Evolutionary conservation across 495 filamentous ascomycete genomes (phyloP), one percentile per base, ranked within the genome.

Genomic region (Coniosporium apollinis): DNA sequence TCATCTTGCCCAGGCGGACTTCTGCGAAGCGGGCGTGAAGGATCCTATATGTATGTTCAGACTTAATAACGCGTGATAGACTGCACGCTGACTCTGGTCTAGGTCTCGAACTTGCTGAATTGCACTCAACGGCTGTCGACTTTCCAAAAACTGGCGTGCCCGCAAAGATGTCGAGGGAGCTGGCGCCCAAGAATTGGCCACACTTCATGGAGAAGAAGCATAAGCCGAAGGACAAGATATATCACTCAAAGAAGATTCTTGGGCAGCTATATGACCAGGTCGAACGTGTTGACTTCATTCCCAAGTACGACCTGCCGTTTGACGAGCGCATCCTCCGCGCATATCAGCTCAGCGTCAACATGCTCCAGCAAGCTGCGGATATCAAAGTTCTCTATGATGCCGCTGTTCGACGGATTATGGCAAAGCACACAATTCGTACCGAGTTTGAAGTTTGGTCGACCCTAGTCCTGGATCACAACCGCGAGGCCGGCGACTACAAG

Each of bases 111-210:
- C 69, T 97, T 5, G 87, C 91, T 3, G 51, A 62, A 1, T 63
- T 94, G 1, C 91, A 97, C 52, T 96, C 89, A 0, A 70, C 72
- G 39, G 87, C 89, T 0, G 89, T 97, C 2, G 89, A 97, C 46
- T 96, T 83, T 53, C 73, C 79, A 32, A 97, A 97, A 54, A 79
- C 80, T n/a, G 89, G 89, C 0, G 61, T 68, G 13, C 66, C 78
- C 9, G 87, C 85, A 1, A 44, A 61, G 3, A 78, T 92, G 67
- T 58, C 60, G 1, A 64, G 63, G 22, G 57, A 62, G 2, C 59
- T 91, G 1, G 58, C 66, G 7, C 71, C 77, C 0, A 55, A 37
- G 2, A 55, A 51, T 31, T 94, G 72, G 64, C 89, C 89, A 0
- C 89, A 97, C 48, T 97, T 91, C 46, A 92, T 94, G 79, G 80